Evolutionary conservation across 176 grass and related monocot genomes (phyloP).

Genomic region (Oryza australiensis): DNA sequence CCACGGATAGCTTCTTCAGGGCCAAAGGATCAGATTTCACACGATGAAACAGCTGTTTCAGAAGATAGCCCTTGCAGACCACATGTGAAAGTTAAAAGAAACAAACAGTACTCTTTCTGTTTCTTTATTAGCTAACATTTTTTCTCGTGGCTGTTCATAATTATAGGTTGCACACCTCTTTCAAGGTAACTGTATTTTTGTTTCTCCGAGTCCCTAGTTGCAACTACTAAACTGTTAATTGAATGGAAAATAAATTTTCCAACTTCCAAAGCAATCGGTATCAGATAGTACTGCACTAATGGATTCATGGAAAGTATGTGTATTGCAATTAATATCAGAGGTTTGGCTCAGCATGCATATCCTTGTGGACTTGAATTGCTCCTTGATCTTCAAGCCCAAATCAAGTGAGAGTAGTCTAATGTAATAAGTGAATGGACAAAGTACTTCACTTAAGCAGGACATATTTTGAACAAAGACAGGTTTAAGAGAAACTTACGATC

Average conservation of each 20-base stretch:
- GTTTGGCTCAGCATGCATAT: not conserved
- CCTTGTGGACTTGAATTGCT: not conserved
- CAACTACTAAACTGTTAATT: not conserved
- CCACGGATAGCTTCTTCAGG: not conserved
- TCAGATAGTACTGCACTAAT: not conserved
- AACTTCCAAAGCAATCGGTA: not conserved
- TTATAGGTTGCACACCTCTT: not conserved
- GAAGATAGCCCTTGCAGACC: not conserved
- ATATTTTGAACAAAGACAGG: slow-evolving; percentile 23
- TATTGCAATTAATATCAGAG: not conserved
- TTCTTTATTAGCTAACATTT: not conserved
- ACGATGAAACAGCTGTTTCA: not conserved
- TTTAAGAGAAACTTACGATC: slow-evolving; percentile 72
- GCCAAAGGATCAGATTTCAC: slow-evolving; percentile 14
- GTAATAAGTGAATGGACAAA: not conserved
- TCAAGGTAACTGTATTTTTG: not conserved
- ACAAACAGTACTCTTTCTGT: not conserved
- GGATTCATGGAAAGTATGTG: not conserved
- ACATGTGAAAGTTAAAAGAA: not conserved
- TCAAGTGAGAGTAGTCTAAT: not conserved
- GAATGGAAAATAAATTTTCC: not conserved
- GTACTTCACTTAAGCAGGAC: not conserved
- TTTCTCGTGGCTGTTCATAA: not conserved
- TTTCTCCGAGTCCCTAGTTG: not conserved
- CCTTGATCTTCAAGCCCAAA: not conserved